Conservation (phyloP, 2,329 filamentous ascomycete species). For the Ampelomyces quisqualis region DNA sequence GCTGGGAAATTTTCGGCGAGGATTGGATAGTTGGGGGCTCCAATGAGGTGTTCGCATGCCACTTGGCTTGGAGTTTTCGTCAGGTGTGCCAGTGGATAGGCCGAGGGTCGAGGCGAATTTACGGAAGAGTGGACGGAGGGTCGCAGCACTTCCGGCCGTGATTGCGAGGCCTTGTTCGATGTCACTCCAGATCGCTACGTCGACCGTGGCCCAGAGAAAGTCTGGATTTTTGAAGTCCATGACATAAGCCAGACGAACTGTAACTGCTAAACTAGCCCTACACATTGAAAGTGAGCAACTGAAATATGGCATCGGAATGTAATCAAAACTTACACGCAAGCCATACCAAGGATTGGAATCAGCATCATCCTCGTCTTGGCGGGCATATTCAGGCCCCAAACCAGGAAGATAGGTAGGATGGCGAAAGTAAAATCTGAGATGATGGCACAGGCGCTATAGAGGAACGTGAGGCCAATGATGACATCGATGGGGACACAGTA, state of each 20-base stretch:
- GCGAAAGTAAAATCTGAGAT: conserved; percentile 54
- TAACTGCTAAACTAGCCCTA: conserved; percentile 39
- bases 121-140: conserved; percentile 41
- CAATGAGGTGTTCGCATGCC: conserved; percentile 23
- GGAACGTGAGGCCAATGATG: conserved; percentile 48
- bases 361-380: conserved; percentile 51
- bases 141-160: conserved; percentile 40
- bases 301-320: background rate
- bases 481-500: conserved; percentile 46
- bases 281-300: conserved; percentile 1
- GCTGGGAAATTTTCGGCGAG: conserved; percentile 19
- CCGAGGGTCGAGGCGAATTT: conserved; percentile 24
- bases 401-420: conserved; percentile 53
- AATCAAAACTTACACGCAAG: conserved; percentile 49
- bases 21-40: conserved; percentile 7
- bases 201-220: conserved; percentile 40
- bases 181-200: conserved; percentile 43
- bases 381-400: conserved; percentile 56
- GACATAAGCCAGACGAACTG: conserved; percentile 39
- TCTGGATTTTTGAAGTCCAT: conserved; percentile 39
- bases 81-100: conserved; percentile 15
- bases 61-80: conserved; percentile 11
- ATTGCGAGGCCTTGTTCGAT: conserved; percentile 43
- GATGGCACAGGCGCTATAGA: conserved; percentile 51
- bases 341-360: conserved; percentile 53